A percentile compares a stretch with the other conserved stretches of the same genome.
phyloP scores from a whole-genome alignment of 2,329 filamentous ascomycete genomes.

The Cladosporium velox region DNA sequence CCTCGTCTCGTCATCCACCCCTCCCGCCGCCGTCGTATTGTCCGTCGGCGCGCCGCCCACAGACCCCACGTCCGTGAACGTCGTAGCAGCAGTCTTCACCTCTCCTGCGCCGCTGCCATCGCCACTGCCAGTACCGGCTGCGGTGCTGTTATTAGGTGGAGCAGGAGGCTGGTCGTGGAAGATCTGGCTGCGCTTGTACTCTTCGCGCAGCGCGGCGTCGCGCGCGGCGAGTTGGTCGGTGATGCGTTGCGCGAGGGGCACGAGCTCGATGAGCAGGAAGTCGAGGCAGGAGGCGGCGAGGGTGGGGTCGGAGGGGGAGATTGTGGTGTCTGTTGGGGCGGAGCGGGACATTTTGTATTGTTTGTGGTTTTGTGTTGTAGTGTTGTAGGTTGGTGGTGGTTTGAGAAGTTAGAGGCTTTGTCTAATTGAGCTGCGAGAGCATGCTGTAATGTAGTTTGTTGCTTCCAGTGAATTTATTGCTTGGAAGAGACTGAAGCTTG shows the following conservation, averaged over 20 bases:
- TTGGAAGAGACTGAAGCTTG: not conserved
- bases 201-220: slow-evolving; percentile 44
- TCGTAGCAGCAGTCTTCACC: not conserved
- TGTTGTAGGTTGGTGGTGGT: not conserved
- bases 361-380: not conserved
- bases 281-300: slow-evolving; percentile 84
- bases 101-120: not conserved
- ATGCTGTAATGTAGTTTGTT: slow-evolving; percentile 1
- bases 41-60: slow-evolving; percentile 15
- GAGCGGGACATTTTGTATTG: slow-evolving; percentile 11
- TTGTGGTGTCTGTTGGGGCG: not conserved
- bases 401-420: no score
- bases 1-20: slow-evolving; percentile 71
- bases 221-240: slow-evolving; percentile 68
- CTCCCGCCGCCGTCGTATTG: slow-evolving; percentile 15
- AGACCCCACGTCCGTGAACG: slow-evolving; percentile 7
- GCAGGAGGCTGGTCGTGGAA: slow-evolving; percentile 27
- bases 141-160: not conserved
- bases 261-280: slow-evolving; percentile 92
- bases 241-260: slow-evolving; percentile 88
- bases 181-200: slow-evolving; percentile 34
- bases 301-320: slow-evolving; percentile 29
- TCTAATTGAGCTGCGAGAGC: not conserved
- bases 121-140: not conserved
- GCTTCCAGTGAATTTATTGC: not conserved